Evolutionary conservation across 1,139 yeast genomes (phyloP), one percentile per base, ranked within the genome.

Genomic region (Candida freyschussii): DNA sequence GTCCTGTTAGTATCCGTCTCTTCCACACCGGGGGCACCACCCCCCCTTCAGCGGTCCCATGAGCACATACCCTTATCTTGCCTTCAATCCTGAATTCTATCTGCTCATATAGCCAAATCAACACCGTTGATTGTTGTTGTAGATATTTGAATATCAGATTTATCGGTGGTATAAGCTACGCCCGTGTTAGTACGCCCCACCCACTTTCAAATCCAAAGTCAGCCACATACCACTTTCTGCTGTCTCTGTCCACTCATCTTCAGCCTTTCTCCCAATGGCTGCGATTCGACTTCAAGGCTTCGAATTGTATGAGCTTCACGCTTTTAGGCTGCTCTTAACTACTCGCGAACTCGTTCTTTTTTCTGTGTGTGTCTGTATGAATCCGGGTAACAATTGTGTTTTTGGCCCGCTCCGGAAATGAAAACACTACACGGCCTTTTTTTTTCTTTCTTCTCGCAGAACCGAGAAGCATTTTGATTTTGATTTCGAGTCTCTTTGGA

Each of bases 91-190:
- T 68, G 47, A 72, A 69, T 21, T 76, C 78, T 1, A 80, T 72
- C 56, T 91, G 96, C 52, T 91, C 97, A 48, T 70, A 87, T 17
- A 89, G 67, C 96, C 96, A 89, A 27, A 89, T 75, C 15, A 80
- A 75, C 24, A 89, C 96, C 14, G 69, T 64, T 2, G 82, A 66
- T 47, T 85, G 93, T 50, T 81, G 84, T 55, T 89, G 96, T 41
- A 91, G 67, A 54, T 76, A 83, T 58, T 83, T 81, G 67, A 89
- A 91, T 36, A 91, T 75, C 53, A 87, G 76, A 57, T 87, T 89
- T 60, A 89, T 86, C 21, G 98, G 98, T 33, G 96, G 95, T 36
- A 86, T 72, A 68, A 79, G 72, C 62, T 67, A 45, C 20, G 11
- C 4, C 5, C 20, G 13, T 31, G 44, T 37, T 37, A 34, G 33